A percentile compares a stretch with the other conserved stretches of the same genome.
These are phyloP conservation scores for Penicillium sp. DNA, from an alignment of 2,329 filamentous ascomycete genomes.

Conservation along the genomic window DNA sequence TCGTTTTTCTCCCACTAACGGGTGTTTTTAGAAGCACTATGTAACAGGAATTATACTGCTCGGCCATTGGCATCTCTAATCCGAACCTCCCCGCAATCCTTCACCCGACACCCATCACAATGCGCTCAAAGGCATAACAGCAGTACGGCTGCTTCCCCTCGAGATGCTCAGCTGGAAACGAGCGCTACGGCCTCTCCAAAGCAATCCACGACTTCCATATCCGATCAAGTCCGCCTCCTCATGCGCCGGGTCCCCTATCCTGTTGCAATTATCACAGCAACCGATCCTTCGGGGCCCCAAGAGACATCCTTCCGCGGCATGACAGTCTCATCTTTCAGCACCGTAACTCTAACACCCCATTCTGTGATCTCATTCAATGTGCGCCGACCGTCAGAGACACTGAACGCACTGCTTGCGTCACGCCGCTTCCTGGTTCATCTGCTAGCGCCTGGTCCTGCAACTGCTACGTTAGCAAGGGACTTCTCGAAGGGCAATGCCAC, in stretches of 20 bases:
- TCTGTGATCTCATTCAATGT: slow-evolving; percentile 66
- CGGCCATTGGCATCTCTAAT: not conserved
- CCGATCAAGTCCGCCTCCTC: slow-evolving; percentile 44
- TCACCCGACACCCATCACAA: slow-evolving; percentile 7
- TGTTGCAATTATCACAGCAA: slow-evolving; percentile 57
- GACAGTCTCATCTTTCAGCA: slow-evolving; percentile 64
- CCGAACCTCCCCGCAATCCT: slow-evolving; percentile 2
- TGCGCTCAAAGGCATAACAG: slow-evolving; percentile 21
- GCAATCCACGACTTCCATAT: slow-evolving; percentile 21
- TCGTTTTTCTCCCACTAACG: slow-evolving; percentile 2
- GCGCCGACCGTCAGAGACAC: slow-evolving; percentile 56
- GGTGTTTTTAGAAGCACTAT: not conserved
- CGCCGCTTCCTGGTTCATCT: slow-evolving; percentile 54
- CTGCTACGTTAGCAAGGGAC: slow-evolving; percentile 40
- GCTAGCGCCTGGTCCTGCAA: slow-evolving; percentile 37
- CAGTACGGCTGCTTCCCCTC: slow-evolving; percentile 12
- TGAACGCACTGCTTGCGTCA: slow-evolving; percentile 52
- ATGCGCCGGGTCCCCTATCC: slow-evolving; percentile 60
- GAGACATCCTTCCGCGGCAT: slow-evolving; percentile 49
- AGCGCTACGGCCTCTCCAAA: slow-evolving; percentile 1
- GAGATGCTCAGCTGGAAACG: not conserved
- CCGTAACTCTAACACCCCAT: slow-evolving; percentile 56
- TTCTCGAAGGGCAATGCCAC: slow-evolving; percentile 44
- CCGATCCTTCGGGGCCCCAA: slow-evolving; percentile 33
- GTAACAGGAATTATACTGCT: not conserved